Conservation (phyloP, 331 rosid genomes). For the Prunus yedoensis region DNA sequence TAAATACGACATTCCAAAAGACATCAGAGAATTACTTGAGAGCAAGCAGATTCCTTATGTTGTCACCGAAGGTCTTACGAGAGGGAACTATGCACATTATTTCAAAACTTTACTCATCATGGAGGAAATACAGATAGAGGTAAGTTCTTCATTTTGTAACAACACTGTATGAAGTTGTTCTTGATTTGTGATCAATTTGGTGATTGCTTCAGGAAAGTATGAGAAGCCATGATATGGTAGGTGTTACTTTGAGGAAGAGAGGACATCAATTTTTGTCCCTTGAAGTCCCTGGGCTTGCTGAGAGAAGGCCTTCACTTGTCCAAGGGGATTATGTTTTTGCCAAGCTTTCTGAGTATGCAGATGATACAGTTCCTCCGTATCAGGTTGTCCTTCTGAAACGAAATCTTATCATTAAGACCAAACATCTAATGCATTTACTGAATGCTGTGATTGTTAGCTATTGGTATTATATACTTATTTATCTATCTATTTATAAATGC, state of each 20-base stretch:
- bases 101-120: conserved; percentile 66
- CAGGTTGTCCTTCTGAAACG: conserved; percentile 49
- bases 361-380: conserved; percentile 30
- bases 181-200: conserved; percentile 18
- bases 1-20: conserved; percentile 57
- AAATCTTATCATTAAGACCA: neutral
- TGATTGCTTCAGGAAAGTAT: conserved; percentile 65
- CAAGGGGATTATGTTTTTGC: conserved; percentile 71
- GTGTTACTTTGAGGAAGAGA: conserved; percentile 53
- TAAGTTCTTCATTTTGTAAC: conserved; percentile 25
- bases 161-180: neutral
- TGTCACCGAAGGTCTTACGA: conserved; percentile 58
- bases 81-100: conserved; percentile 40
- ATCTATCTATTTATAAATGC: neutral
- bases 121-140: conserved; percentile 95
- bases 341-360: conserved; percentile 40
- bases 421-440: neutral
- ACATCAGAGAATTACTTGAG: conserved; percentile 49
- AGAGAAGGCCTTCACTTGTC: conserved; percentile 92
- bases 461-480: neutral
- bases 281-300: conserved; percentile 95
- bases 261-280: conserved; percentile 49
- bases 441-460: neutral
- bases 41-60: conserved; percentile 52
- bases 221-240: conserved; percentile 73